Base-by-base conservation (phyloP, 192 early-diverging fungal species). In the Chytriomyces sp. region DNA sequence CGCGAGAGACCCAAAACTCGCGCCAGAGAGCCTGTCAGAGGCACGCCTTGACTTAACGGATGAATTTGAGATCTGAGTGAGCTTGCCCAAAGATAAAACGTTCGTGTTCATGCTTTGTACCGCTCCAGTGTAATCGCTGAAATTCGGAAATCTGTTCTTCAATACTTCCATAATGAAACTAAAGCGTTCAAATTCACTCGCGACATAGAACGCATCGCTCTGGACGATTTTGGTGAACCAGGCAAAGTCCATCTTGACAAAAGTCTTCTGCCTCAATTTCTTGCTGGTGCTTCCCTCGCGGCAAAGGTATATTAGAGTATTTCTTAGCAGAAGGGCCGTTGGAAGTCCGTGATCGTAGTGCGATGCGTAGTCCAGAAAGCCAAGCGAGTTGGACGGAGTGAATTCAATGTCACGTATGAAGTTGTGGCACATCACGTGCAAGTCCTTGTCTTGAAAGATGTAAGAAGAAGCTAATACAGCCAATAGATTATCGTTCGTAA, bases 101-200 rank as follows among this genome's bases (percentile, higher is more conserved):
- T 70, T 70, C 25, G 68, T 70, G 56, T 70, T 70, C 55, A 70
- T 22, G 22, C 54, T 36, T 55, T 52, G 25, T 30, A 70, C 68
- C 54, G 57, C 34, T 25, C 39, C 37, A 3, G 10, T 34, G 31
- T 70, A 70, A 36, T 70, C 68, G 5, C 28, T 57, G 41, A 70
- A 70, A 59, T 70, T 57, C 10, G 57, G 56, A 40, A 70, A 70
- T 26, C 68, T 32, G 22, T 25, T 40, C 37, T 70, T 70, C 56
- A 70, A 70, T 26, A 70, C 68, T 17, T 57, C 55, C 33, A 70
- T 17, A 5, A 70, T 37, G 44, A 70, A 70, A 7, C 26, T 25
- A 26, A 58, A 70, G 28, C 68, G 8, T 31, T 70, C 52, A 19
- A 36, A 39, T 31, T 70, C 68, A 8, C 33, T 37, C 26, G n/a